phyloP scores from a whole-genome alignment of 2,329 filamentous ascomycete genomes.

The Cryphonectria carpinicola region DNA sequence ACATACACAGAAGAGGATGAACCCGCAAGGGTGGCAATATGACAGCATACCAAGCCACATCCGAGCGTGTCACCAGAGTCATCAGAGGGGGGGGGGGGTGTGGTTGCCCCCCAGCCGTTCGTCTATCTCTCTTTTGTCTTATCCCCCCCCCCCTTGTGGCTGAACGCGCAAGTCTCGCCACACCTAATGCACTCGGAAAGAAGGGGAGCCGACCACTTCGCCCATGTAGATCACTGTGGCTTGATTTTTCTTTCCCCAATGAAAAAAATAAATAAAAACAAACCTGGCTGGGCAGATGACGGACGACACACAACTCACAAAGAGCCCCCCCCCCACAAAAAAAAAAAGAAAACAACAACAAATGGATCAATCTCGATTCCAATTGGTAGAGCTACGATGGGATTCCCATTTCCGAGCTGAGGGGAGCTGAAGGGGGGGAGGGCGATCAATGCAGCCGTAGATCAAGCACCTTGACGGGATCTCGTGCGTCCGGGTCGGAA shows the following conservation, averaged over 20 bases:
- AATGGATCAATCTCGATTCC: neutral
- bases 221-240: constrained; percentile 10
- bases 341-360: neutral
- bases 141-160: neutral
- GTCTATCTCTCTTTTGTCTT: neutral
- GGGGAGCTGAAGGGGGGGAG: too few species aligned
- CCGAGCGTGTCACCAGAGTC: neutral
- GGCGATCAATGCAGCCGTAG: neutral
- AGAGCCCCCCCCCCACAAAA: neutral
- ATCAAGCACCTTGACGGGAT: neutral
- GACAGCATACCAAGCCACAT: neutral
- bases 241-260: neutral
- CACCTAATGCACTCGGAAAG: neutral
- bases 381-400: constrained; percentile 4
- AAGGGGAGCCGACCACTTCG: neutral
- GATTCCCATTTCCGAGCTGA: neutral
- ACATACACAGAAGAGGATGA: neutral
- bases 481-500: neutral
- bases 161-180: constrained; percentile 19
- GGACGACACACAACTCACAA: neutral
- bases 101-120: too few species aligned
- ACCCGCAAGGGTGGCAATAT: neutral
- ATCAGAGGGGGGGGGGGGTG: too few species aligned
- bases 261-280: too few species aligned
- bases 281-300: neutral